Conservation (phyloP, 345 rosid genomes). For the Melaleuca alternifolia region DNA sequence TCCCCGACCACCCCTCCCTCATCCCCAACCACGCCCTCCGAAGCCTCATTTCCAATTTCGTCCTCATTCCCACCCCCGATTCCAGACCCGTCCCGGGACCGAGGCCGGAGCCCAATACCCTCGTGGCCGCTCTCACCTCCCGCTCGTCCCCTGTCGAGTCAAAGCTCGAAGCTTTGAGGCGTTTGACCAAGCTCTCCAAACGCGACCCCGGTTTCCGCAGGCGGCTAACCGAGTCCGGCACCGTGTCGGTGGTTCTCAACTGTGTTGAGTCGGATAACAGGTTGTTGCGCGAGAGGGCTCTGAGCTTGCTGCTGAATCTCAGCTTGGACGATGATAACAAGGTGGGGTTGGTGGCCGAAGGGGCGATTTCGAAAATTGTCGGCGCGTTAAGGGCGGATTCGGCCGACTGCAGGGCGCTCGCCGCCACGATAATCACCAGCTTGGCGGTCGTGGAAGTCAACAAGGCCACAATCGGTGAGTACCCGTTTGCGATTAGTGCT, state of each 20-base stretch:
- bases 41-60: slow-evolving; percentile 62
- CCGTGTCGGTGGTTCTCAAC: slow-evolving; percentile 56
- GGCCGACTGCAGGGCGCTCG: slow-evolving; percentile 62
- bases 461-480: slow-evolving; percentile 82
- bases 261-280: slow-evolving; percentile 38
- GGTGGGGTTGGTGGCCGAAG: slow-evolving; percentile 93
- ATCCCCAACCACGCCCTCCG: slow-evolving; percentile 93
- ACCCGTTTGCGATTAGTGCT: slow-evolving; percentile 55
- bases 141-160: slow-evolving; percentile 29
- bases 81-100: slow-evolving; percentile 3
- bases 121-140: slow-evolving; percentile 45
- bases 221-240: slow-evolving; percentile 75
- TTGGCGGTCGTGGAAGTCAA: slow-evolving; percentile 61
- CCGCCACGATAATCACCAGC: slow-evolving; percentile 17
- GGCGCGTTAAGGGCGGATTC: slow-evolving; percentile 45
- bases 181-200: slow-evolving; percentile 48
- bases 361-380: slow-evolving; percentile 56
- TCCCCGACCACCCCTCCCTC: slow-evolving; percentile 58
- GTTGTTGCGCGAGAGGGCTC: slow-evolving; percentile 54
- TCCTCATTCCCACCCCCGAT: slow-evolving; percentile 13
- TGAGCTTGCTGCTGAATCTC: slow-evolving; percentile 72
- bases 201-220: slow-evolving; percentile 61
- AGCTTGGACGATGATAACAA: slow-evolving; percentile 90
- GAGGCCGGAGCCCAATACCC: slow-evolving; percentile 25
- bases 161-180: slow-evolving; percentile 51